phyloP scores from a whole-genome alignment of 495 filamentous ascomycete species.

The Talaromyces stipitatus region DNA sequence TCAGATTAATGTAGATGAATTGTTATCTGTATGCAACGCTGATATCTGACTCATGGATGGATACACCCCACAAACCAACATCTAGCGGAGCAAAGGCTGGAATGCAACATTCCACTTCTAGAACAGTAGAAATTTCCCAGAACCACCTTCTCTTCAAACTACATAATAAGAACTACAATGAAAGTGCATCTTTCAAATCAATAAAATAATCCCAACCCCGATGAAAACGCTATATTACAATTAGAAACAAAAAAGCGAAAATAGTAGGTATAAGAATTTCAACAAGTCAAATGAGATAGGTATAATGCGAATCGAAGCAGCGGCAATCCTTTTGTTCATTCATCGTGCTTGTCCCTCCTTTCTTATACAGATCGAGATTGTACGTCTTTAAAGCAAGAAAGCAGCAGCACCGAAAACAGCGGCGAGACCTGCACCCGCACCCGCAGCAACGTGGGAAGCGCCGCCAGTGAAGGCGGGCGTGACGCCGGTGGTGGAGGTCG shows the following conservation, averaged over 20 bases:
- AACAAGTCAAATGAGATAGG: not conserved
- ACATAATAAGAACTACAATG: not conserved
- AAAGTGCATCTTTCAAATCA: not conserved
- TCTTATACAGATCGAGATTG: not conserved
- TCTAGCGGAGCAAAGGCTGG: not conserved
- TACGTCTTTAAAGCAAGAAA: slow-evolving; percentile 60
- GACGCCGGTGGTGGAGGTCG: slow-evolving; percentile 46
- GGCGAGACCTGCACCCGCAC: slow-evolving; percentile 64
- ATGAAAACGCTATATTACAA: not conserved
- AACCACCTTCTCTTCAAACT: not conserved
- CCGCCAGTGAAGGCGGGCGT: slow-evolving; percentile 39
- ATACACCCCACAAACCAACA: not conserved
- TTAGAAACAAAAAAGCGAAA: not conserved
- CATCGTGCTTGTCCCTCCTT: not conserved
- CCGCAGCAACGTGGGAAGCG: slow-evolving; percentile 34
- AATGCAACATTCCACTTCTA: not conserved
- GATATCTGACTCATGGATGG: not conserved
- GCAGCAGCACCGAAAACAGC: slow-evolving; percentile 68
- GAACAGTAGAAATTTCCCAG: not conserved
- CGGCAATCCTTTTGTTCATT: not conserved
- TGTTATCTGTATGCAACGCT: not conserved
- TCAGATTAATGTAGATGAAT: too few relatives aligned
- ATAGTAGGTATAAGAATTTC: not conserved
- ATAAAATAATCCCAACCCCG: not conserved
- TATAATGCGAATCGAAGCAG: not conserved